Conservation (phyloP, 768 basidiomycete genomes). For the Tulasnella sp. region DNA sequence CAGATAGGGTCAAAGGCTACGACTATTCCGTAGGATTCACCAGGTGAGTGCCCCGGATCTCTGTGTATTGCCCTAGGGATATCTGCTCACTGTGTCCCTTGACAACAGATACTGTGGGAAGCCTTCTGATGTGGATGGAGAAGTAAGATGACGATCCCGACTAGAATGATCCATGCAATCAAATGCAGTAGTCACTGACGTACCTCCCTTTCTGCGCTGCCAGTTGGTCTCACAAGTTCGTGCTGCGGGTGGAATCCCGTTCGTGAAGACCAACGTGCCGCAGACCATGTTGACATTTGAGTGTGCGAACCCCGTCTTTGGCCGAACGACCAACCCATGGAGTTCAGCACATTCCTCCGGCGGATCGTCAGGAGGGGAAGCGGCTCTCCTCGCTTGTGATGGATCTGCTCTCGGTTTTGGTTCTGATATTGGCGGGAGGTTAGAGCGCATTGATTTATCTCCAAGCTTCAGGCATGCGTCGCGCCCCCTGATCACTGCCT, state of each 20-base stretch:
- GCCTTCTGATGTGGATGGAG: constrained; percentile 48
- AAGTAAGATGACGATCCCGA: constrained; percentile 37
- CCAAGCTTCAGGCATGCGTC: too few relatives aligned
- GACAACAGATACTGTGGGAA: constrained; percentile 48
- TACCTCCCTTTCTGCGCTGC: neutral
- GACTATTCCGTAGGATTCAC: constrained; percentile 67
- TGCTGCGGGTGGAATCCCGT: constrained; percentile 27
- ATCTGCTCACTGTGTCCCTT: too few relatives aligned
- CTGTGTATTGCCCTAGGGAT: neutral
- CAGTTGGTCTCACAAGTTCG: constrained; percentile 25
- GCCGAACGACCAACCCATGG: constrained; percentile 63
- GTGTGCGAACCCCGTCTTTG: constrained; percentile 70
- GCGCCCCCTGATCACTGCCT: neutral
- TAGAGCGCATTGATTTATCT: neutral
- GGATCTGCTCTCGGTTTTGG: constrained; percentile 73
- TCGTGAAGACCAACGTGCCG: constrained; percentile 31
- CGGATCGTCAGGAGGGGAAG: constrained; percentile 80
- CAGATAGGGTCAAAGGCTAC: constrained; percentile 42
- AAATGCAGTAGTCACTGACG: too few relatives aligned
- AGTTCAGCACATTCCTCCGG: constrained; percentile 41
- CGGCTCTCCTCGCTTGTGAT: constrained; percentile 63
- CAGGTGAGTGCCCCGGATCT: too few relatives aligned
- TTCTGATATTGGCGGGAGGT: constrained; percentile 52
- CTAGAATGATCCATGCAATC: too few relatives aligned
- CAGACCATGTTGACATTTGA: constrained; percentile 61